Percentiles rank a stretch among this genome's conserved stretches.
Evolutionary conservation across 129 eudicot genomes (phyloP).

Genomic region (Pittosporum tobira): DNA sequence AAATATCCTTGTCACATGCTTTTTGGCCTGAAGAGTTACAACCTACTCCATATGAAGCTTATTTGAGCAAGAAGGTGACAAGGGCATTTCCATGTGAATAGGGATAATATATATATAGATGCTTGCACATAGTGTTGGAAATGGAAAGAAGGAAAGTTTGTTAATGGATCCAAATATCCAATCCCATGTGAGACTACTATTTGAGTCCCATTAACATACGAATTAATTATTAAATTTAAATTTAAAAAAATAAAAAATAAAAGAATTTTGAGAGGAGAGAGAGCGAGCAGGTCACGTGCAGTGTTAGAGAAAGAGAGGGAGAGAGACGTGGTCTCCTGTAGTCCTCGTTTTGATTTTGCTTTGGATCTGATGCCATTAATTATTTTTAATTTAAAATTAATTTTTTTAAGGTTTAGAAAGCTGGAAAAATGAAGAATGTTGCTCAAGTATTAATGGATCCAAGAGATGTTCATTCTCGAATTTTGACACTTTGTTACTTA

Average conservation of each 20-base stretch:
- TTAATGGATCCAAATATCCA: not conserved
- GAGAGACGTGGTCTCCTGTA: constrained; percentile 18
- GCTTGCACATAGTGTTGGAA: too few relatives aligned
- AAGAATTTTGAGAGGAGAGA: not conserved
- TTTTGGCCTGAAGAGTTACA: too few relatives aligned
- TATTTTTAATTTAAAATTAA: not conserved
- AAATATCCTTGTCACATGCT: too few relatives aligned
- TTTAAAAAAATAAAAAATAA: too few relatives aligned
- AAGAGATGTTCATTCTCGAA: too few relatives aligned
- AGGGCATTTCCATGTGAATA: too few relatives aligned
- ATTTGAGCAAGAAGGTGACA: not conserved
- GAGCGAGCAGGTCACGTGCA: constrained; percentile 28
- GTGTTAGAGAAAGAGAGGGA: too few relatives aligned
- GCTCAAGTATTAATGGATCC: constrained; percentile 8
- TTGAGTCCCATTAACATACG: too few relatives aligned
- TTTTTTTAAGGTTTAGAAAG: not conserved
- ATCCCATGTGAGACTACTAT: not conserved
- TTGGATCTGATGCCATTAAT: constrained; percentile 41
- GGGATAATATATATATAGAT: too few relatives aligned
- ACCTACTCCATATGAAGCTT: too few relatives aligned
- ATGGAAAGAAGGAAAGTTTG: not conserved
- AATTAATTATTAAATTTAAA: too few relatives aligned
- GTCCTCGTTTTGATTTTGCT: constrained; percentile 31
- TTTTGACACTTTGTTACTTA: too few relatives aligned
- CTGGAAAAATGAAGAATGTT: constrained; percentile 17